Percentiles rank a stretch among this genome's conserved stretches.
Evolutionary conservation across 2,329 filamentous ascomycete species (phyloP).

Genomic region (Zymoseptoria ardabiliae): DNA sequence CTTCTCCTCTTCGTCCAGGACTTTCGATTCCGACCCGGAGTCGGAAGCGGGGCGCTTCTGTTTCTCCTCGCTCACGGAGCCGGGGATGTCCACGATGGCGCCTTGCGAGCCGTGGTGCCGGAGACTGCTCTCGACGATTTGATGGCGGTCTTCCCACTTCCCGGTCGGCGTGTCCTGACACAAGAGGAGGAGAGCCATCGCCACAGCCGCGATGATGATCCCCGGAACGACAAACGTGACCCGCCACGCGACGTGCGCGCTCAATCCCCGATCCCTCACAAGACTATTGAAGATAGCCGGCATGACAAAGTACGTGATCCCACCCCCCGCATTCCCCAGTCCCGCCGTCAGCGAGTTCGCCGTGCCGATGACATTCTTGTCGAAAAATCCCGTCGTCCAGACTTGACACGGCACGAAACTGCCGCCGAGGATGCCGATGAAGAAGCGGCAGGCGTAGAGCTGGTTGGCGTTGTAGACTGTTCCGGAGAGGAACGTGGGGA

Average conservation of each 20-base stretch:
- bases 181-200: constrained; percentile 59
- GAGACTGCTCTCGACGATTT: constrained; percentile 49
- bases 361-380: constrained; percentile 84
- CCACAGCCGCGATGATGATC: constrained; percentile 61
- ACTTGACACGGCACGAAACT: constrained; percentile 83
- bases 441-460: constrained; percentile 69
- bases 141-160: constrained; percentile 65
- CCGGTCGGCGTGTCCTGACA: constrained; percentile 79
- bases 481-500: constrained; percentile 77
- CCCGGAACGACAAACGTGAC: constrained; percentile 80
- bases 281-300: constrained; percentile 79
- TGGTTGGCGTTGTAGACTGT: constrained; percentile 61
- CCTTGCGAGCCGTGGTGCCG: constrained; percentile 39
- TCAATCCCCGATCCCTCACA: constrained; percentile 51
- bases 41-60: constrained; percentile 8
- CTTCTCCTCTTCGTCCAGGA: constrained; percentile 33
- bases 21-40: constrained; percentile 18
- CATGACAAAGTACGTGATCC: constrained; percentile 91
- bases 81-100: constrained; percentile 46
- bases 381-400: constrained; percentile 88
- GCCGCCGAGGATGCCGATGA: constrained; percentile 71
- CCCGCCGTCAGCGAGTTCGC: constrained; percentile 81
- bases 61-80: constrained; percentile 40
- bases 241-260: constrained; percentile 67
- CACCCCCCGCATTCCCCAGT: constrained; percentile 80